phyloP scores from a whole-genome alignment of 805 yeast genomes.

The Komagataella kurtzmanii region DNA sequence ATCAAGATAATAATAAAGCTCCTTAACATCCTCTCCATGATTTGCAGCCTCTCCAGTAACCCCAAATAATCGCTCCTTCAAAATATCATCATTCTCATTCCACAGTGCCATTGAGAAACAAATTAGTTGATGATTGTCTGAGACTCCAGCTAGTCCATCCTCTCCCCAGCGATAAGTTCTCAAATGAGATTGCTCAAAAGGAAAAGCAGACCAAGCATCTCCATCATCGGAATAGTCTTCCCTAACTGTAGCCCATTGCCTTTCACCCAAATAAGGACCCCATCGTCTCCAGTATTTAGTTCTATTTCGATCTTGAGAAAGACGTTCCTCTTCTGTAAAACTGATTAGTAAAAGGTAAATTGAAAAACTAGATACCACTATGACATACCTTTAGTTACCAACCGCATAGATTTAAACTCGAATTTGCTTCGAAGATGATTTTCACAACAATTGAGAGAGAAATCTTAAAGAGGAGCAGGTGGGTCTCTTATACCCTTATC shows the following conservation, averaged over 20 bases:
- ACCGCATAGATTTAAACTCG: not conserved
- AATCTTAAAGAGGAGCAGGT: not conserved
- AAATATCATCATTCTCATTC: constrained; percentile 78
- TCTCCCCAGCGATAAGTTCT: constrained; percentile 92
- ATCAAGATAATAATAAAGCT: constrained; percentile 72
- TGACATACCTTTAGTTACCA: not conserved
- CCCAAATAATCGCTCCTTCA: constrained; percentile 82
- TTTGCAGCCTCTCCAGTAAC: constrained; percentile 88
- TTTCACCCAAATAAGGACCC: constrained; percentile 86
- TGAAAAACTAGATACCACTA: too few species aligned
- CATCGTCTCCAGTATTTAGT: constrained; percentile 66
- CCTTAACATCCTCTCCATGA: constrained; percentile 94
- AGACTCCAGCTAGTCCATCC: constrained; percentile 85
- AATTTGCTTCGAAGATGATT: not conserved
- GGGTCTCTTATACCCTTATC: not conserved
- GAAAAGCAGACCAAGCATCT: constrained; percentile 83
- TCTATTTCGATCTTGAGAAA: constrained; percentile 23
- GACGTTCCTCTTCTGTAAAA: constrained; percentile 22
- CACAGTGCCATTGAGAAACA: constrained; percentile 78
- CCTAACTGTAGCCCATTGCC: constrained; percentile 80
- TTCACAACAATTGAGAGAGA: not conserved
- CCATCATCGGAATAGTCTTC: constrained; percentile 83
- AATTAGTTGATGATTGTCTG: constrained; percentile 68
- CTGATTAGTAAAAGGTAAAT: not conserved
- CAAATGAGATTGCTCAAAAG: constrained; percentile 72